phyloP scores from a whole-genome alignment of 2,329 filamentous ascomycete genomes.

The Colletotrichum sp. region DNA sequence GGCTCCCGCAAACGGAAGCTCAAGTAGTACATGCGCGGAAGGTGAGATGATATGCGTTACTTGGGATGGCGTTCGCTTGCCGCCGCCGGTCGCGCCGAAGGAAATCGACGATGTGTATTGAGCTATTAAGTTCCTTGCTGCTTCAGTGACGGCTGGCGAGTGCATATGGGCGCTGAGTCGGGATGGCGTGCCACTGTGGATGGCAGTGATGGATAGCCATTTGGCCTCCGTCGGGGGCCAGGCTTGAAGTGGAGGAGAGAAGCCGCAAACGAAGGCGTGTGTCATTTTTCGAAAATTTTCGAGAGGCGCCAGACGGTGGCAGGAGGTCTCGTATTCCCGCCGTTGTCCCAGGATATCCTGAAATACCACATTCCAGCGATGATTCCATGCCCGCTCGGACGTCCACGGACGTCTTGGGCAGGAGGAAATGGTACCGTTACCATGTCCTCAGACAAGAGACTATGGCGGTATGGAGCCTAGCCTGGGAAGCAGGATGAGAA shows the following conservation, averaged over 20 bases:
- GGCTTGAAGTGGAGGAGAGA: background rate
- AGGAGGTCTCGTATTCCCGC: background rate
- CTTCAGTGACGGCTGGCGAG: background rate
- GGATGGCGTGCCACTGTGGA: background rate
- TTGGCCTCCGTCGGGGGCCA: background rate
- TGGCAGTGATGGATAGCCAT: background rate
- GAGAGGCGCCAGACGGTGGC: background rate
- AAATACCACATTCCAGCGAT: constrained; percentile 1
- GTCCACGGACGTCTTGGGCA: constrained; percentile 4
- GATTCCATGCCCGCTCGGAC: constrained; percentile 2
- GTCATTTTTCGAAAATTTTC: background rate
- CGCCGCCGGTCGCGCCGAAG: background rate
- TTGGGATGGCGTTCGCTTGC: background rate
- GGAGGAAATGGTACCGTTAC: background rate
- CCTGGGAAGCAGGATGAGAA: background rate
- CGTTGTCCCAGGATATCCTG: constrained; percentile 7
- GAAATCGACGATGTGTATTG: background rate
- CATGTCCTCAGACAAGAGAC: background rate
- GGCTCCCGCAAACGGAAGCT: constrained; percentile 1
- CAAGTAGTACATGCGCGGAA: background rate
- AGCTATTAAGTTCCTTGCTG: background rate
- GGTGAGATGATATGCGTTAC: background rate
- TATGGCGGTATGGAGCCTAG: background rate
- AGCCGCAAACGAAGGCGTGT: background rate
- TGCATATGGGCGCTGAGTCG: background rate